phyloP scores from a whole-genome alignment of 148 eudicot genomes.

The Spergularia marina region DNA sequence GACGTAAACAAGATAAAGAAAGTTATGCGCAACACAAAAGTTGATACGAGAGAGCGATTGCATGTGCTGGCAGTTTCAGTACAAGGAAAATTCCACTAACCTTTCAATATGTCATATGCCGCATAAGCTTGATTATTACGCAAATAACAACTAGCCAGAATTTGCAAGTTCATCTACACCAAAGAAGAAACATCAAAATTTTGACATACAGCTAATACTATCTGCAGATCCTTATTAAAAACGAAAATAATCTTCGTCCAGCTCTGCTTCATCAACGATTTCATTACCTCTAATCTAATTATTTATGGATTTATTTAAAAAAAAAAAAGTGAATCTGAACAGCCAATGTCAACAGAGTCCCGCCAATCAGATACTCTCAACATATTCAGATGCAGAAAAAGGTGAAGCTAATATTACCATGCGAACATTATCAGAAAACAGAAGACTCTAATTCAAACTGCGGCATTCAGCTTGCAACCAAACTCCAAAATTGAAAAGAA shows the following conservation, averaged over 20 bases:
- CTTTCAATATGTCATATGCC: constrained; percentile 79
- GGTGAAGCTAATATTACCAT: not conserved
- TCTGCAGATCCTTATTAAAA: not conserved
- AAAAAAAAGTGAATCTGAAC: not conserved
- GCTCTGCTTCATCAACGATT: no score
- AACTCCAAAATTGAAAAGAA: not conserved
- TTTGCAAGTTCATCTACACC: constrained; percentile 77
- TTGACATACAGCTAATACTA: constrained; percentile 4
- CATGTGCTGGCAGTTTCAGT: not conserved
- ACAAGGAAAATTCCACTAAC: constrained; percentile 34
- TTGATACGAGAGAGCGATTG: not conserved
- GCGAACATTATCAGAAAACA: not conserved
- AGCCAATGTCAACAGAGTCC: not conserved
- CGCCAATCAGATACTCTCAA: not conserved
- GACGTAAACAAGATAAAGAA: not conserved
- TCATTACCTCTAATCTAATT: no score
- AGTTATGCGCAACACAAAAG: not conserved
- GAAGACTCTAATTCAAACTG: not conserved
- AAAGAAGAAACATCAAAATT: not conserved
- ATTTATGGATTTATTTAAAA: no score
- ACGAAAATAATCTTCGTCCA: no score
- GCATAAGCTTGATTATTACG: constrained; percentile 84
- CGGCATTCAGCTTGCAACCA: not conserved
- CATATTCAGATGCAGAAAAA: not conserved
- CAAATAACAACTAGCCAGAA: constrained; percentile 83